phyloP scores from a whole-genome alignment of 75 land plant genomes.

The Gnetum montanum region DNA sequence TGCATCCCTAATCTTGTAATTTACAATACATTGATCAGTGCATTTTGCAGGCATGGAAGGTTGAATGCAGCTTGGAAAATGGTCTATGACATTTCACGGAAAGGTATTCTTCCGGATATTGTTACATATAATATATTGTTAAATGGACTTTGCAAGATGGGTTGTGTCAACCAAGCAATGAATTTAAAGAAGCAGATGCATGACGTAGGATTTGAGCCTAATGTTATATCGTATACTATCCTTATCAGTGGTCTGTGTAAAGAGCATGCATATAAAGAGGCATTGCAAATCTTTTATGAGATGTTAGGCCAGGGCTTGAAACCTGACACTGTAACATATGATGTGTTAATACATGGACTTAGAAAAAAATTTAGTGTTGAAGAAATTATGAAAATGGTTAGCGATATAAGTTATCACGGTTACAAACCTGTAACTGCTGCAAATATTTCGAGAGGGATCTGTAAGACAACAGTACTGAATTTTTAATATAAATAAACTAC shows the following conservation, averaged over 20 bases:
- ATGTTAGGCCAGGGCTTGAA: conserved; percentile 33
- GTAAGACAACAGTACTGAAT: too few species aligned
- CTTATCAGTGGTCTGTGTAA: conserved; percentile 46
- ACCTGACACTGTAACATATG: conserved; percentile 25
- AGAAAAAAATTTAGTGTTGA: too few species aligned
- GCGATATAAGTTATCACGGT: too few species aligned
- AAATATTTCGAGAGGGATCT: too few species aligned
- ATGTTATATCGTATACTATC: conserved; percentile 35
- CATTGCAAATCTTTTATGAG: conserved; percentile 29
- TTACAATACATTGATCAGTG: conserved; percentile 40
- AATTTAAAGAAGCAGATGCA: conserved; percentile 13
- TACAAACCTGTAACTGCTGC: too few species aligned
- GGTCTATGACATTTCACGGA: conserved; percentile 8
- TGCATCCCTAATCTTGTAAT: conserved; percentile 11
- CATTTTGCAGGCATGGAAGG: conserved; percentile 54
- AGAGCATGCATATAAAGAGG: conserved; percentile 22
- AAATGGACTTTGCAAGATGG: conserved; percentile 26
- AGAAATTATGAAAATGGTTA: too few species aligned
- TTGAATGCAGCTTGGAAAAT: conserved; percentile 28
- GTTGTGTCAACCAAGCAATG: conserved; percentile 18
- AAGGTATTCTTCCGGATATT: conserved; percentile 3
- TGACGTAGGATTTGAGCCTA: conserved; percentile 13
- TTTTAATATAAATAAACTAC: too few species aligned
- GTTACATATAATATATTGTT: conserved; percentile 14
- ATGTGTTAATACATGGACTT: conserved; percentile 20